Evolutionary conservation across 179 eudicot species (phyloP).

Genomic region (Beta corolliflora): DNA sequence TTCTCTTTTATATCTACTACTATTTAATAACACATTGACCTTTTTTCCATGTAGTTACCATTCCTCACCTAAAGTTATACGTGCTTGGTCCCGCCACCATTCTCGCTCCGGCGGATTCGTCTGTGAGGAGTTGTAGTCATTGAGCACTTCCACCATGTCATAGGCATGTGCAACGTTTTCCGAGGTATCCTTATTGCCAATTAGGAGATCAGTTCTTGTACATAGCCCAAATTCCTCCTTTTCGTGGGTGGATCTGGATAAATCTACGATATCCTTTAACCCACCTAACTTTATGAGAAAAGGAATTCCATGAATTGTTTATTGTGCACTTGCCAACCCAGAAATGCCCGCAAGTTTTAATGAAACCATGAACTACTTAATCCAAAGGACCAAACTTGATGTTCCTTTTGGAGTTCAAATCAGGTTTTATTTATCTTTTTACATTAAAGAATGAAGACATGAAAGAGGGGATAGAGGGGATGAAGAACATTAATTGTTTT

Average conservation of each 20-base stretch:
- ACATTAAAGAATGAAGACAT: no score
- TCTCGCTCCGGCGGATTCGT: no score
- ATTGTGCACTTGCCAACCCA: slow-evolving; percentile 49
- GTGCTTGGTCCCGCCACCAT: no score
- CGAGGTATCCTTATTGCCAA: slow-evolving; percentile 60
- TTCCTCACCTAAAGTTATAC: no score
- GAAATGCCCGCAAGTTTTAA: slow-evolving; percentile 78
- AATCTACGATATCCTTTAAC: slow-evolving; percentile 74
- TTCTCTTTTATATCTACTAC: no score
- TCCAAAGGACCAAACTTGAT: slow-evolving; percentile 60
- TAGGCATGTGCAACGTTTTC: slow-evolving; percentile 60
- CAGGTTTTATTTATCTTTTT: no score
- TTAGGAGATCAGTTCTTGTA: slow-evolving; percentile 78
- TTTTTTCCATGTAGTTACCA: no score
- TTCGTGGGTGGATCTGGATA: slow-evolving; percentile 72
- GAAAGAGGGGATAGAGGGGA: no score
- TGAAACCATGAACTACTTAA: slow-evolving; percentile 67
- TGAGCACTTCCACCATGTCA: slow-evolving; percentile 88
- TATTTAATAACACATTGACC: no score
- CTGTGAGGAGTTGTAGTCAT: slow-evolving; percentile 40
- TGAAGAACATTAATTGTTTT: no score
- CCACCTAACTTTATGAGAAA: slow-evolving; percentile 69
- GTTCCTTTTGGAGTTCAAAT: slow-evolving; percentile 61
- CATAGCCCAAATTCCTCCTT: slow-evolving; percentile 85
- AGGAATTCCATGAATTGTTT: slow-evolving; percentile 61